A percentile compares a stretch with the other conserved stretches of the same genome.
These are phyloP conservation scores for Xylaria sp. DNA, from an alignment of 2,329 filamentous ascomycete species.

Conservation along the genomic window DNA sequence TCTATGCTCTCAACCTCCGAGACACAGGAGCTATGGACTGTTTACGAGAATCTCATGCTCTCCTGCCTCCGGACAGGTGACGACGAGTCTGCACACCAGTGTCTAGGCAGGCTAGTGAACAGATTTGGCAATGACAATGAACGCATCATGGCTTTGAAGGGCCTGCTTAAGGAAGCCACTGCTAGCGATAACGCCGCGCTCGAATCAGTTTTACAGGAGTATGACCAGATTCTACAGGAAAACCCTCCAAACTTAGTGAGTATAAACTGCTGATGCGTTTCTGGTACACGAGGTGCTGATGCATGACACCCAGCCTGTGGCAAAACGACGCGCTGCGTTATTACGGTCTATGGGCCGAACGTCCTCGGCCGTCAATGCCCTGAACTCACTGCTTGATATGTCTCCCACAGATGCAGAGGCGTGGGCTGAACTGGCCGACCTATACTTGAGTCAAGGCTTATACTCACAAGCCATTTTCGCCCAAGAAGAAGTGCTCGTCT, in stretches of 20 bases:
- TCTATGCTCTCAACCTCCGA: slow-evolving; percentile 71
- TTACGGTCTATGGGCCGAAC: slow-evolving; percentile 77
- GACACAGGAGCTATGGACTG: slow-evolving; percentile 82
- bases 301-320: slow-evolving; percentile 70
- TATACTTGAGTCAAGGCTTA: slow-evolving; percentile 83
- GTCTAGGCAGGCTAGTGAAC: slow-evolving; percentile 77
- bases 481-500: slow-evolving; percentile 87
- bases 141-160: slow-evolving; percentile 83
- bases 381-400: slow-evolving; percentile 81
- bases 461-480: slow-evolving; percentile 87
- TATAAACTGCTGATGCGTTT: slow-evolving; percentile 37
- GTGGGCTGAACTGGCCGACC: slow-evolving; percentile 90
- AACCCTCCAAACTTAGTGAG: slow-evolving; percentile 84
- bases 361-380: slow-evolving; percentile 77
- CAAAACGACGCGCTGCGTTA: slow-evolving; percentile 85
- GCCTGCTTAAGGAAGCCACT: slow-evolving; percentile 85
- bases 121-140: slow-evolving; percentile 90
- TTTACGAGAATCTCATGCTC: slow-evolving; percentile 87
- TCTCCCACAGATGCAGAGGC: slow-evolving; percentile 91
- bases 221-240: slow-evolving; percentile 78
- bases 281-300: slow-evolving; percentile 21
- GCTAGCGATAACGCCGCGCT: slow-evolving; percentile 74
- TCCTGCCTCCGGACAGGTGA: slow-evolving; percentile 87
- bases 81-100: slow-evolving; percentile 78
- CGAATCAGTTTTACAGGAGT: slow-evolving; percentile 77